Evolutionary conservation across 1,139 yeast genomes (phyloP).

Genomic region (Hanseniaspora sp.): DNA sequence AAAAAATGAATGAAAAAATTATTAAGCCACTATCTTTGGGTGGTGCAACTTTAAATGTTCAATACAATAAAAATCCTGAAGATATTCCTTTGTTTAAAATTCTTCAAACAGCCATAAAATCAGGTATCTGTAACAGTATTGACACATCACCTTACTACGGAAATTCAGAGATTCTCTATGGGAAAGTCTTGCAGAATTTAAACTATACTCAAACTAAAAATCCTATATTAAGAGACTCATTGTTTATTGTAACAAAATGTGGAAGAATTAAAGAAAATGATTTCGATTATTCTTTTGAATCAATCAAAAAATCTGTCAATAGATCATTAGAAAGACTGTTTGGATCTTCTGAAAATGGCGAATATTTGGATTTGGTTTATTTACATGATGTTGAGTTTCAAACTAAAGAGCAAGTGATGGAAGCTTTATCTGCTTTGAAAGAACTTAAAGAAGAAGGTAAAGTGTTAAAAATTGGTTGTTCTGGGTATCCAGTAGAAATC

Average conservation of each 20-base stretch:
- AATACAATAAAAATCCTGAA: slow-evolving; percentile 59
- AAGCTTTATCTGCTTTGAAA: slow-evolving; percentile 52
- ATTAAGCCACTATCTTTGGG: slow-evolving; percentile 52
- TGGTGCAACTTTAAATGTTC: slow-evolving; percentile 75
- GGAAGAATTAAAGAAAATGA: slow-evolving; percentile 60
- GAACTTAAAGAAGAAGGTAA: slow-evolving; percentile 51
- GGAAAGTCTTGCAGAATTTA: slow-evolving; percentile 44
- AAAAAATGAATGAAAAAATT: slow-evolving; percentile 24
- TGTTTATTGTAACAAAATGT: slow-evolving; percentile 74
- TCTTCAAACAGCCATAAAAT: slow-evolving; percentile 46
- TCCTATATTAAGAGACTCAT: slow-evolving; percentile 39
- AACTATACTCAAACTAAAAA: background rate
- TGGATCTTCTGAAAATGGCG: slow-evolving; percentile 32
- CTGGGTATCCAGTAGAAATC: slow-evolving; percentile 77
- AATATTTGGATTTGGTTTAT: slow-evolving; percentile 67
- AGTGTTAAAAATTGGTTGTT: slow-evolving; percentile 54
- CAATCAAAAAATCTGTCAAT: slow-evolving; percentile 50
- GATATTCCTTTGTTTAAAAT: slow-evolving; percentile 48
- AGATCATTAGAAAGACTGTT: slow-evolving; percentile 54
- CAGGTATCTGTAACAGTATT: slow-evolving; percentile 57
- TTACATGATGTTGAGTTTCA: slow-evolving; percentile 87
- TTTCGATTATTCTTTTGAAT: slow-evolving; percentile 59
- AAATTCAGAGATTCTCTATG: slow-evolving; percentile 67
- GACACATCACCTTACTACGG: slow-evolving; percentile 95
- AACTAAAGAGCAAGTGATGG: slow-evolving; percentile 41